Evolutionary conservation across 345 rosid genomes (phyloP).

Genomic region (Excoecaria agallocha): DNA sequence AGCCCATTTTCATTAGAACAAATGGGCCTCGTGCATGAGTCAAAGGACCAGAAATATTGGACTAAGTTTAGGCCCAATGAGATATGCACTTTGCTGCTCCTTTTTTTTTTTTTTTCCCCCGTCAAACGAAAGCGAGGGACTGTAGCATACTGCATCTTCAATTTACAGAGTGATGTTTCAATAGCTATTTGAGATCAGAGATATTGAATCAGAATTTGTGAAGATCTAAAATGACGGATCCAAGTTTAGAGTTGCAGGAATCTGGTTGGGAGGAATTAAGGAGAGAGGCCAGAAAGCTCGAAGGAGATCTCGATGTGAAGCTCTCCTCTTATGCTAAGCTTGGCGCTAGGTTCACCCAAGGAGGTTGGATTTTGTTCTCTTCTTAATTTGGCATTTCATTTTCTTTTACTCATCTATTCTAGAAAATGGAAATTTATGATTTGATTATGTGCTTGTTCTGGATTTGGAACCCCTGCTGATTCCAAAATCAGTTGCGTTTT

Average conservation of each 20-base stretch:
- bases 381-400: background rate
- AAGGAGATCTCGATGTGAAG: constrained; percentile 97
- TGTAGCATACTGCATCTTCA: background rate
- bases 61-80: background rate
- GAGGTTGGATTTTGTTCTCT: constrained; percentile 45
- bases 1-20: too few relatives aligned
- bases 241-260: constrained; percentile 81
- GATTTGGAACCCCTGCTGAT: constrained; percentile 4
- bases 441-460: background rate
- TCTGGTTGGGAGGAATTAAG: constrained; percentile 98
- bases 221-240: constrained; percentile 61
- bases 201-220: constrained; percentile 27
- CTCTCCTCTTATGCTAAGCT: constrained; percentile 97
- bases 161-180: background rate
- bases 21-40: too few relatives aligned
- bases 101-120: background rate
- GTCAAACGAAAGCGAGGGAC: constrained; percentile 2
- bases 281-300: constrained; percentile 86
- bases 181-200: background rate
- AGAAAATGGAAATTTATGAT: background rate
- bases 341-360: constrained; percentile 86
- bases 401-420: background rate
- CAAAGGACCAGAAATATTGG: background rate
- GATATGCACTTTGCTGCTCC: background rate
- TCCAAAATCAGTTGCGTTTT: background rate